Conservation (phyloP, 139 green algal species). For the Chlorella ohadii region DNA sequence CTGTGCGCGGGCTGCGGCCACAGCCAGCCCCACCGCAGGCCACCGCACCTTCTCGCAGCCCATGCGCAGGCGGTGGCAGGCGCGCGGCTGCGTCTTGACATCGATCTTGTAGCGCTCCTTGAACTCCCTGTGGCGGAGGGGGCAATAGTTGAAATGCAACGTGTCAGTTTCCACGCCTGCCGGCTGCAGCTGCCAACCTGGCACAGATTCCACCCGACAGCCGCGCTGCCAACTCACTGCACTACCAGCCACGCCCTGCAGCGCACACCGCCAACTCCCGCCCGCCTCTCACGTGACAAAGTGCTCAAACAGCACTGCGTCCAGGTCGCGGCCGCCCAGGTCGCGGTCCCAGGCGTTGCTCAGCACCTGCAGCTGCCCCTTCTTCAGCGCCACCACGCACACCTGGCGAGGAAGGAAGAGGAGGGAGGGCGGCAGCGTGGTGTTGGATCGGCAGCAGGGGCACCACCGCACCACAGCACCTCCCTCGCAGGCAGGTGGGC, state of each 20-base stretch:
- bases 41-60: constrained; percentile 85
- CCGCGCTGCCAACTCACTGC: no score
- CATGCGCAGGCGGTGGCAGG: constrained; percentile 84
- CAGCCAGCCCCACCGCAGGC: not conserved
- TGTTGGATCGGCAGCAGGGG: no score
- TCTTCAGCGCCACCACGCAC: constrained; percentile 92
- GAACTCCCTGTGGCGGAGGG: constrained; percentile 74
- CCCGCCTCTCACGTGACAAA: constrained; percentile 64
- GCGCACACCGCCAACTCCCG: no score
- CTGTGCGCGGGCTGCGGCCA: no score
- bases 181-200: no score
- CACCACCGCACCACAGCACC: no score
- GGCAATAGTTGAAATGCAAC: no score
- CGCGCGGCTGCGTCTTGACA: constrained; percentile 81
- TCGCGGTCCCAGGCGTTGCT: constrained; percentile 92
- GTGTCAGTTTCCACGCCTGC: no score
- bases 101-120: constrained; percentile 88
- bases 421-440: not conserved
- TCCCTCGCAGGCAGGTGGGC: no score
- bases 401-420: constrained; percentile 63
- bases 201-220: no score
- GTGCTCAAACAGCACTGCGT: constrained; percentile 94
- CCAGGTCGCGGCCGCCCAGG: constrained; percentile 92
- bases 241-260: no score
- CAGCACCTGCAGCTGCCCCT: constrained; percentile 87